Evolutionary conservation across 352 stramenopile genomes (phyloP).

Genomic region (Nothophytophthora sp.): DNA sequence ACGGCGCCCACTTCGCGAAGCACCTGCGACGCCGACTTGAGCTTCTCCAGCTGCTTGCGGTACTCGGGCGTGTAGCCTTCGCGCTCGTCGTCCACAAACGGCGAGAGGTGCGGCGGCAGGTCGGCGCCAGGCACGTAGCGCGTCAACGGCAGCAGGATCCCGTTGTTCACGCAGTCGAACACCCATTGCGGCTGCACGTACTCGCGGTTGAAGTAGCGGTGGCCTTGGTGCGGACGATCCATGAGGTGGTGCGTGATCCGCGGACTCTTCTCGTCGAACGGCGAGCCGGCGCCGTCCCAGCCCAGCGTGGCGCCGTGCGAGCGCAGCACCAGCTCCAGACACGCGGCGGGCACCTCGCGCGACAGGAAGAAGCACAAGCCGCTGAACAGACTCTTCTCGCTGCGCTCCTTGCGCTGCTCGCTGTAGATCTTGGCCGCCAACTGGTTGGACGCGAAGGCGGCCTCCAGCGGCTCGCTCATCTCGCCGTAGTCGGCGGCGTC

Average conservation of each 20-base stretch:
- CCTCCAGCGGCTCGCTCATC: slow-evolving; percentile 92
- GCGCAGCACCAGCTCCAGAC: slow-evolving; percentile 96
- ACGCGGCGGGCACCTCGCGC: slow-evolving; percentile 94
- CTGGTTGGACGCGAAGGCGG: slow-evolving; percentile 81
- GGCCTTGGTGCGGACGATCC: slow-evolving; percentile 92
- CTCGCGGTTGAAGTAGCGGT: slow-evolving; percentile 92
- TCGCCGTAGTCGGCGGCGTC: slow-evolving; percentile 72
- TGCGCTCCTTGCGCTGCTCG: slow-evolving; percentile 80
- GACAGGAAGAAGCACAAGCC: slow-evolving; percentile 91
- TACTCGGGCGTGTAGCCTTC: slow-evolving; percentile 98
- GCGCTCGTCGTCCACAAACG: slow-evolving; percentile 97
- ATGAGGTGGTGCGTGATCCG: slow-evolving; percentile 98
- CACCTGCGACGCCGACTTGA: slow-evolving; percentile 82
- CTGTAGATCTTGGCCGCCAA: slow-evolving; percentile 78
- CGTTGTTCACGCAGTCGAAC: slow-evolving; percentile 98
- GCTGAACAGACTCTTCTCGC: slow-evolving; percentile 79
- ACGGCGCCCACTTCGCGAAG: slow-evolving; percentile 57
- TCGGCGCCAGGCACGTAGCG: slow-evolving; percentile 93
- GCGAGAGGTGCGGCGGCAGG: slow-evolving; percentile 92
- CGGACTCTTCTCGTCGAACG: slow-evolving; percentile 89
- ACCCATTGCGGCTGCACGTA: slow-evolving; percentile 99
- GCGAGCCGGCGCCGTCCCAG: slow-evolving; percentile 95
- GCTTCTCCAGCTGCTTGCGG: slow-evolving; percentile 87
- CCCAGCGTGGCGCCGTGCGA: slow-evolving; percentile 95
- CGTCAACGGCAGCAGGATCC: slow-evolving; percentile 92